A percentile compares a stretch with the other conserved stretches of the same genome.
Evolutionary conservation across 176 grass and related monocot species (phyloP).

Genomic region (Coix lacrymajobi): DNA sequence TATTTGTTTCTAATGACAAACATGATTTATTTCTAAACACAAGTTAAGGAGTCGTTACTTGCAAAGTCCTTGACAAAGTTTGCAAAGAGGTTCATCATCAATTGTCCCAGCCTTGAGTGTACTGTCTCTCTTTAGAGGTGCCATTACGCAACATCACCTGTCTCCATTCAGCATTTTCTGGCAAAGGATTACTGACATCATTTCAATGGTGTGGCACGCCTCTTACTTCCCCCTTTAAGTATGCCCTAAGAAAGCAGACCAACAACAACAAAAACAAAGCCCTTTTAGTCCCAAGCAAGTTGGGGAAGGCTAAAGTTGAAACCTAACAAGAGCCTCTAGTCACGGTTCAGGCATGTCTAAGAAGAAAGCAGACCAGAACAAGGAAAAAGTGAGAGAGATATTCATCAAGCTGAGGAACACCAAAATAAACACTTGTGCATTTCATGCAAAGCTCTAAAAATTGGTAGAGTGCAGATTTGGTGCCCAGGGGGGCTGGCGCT

Average conservation of each 20-base stretch:
- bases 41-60: slow-evolving; percentile 44
- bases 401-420: neutral
- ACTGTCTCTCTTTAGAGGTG: slow-evolving; percentile 52
- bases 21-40: neutral
- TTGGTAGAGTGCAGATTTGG: no score
- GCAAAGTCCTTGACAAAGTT: slow-evolving; percentile 88
- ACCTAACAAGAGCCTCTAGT: no score
- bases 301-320: no score
- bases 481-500: no score
- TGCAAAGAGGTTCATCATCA: slow-evolving; percentile 74
- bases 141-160: slow-evolving; percentile 58
- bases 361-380: slow-evolving; percentile 10
- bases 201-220: slow-evolving; percentile 50
- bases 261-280: no score
- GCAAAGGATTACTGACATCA: slow-evolving; percentile 73
- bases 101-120: slow-evolving; percentile 75
- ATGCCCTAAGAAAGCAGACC: no score
- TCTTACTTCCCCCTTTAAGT: slow-evolving; percentile 87
- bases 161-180: slow-evolving; percentile 89
- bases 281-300: no score
- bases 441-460: slow-evolving; percentile 4
- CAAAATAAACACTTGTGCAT: neutral
- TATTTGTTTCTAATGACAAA: neutral
- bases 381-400: neutral
- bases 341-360: no score